phyloP scores from a whole-genome alignment of 192 early-diverging fungal genomes.

The Chytriomyces confervae region DNA sequence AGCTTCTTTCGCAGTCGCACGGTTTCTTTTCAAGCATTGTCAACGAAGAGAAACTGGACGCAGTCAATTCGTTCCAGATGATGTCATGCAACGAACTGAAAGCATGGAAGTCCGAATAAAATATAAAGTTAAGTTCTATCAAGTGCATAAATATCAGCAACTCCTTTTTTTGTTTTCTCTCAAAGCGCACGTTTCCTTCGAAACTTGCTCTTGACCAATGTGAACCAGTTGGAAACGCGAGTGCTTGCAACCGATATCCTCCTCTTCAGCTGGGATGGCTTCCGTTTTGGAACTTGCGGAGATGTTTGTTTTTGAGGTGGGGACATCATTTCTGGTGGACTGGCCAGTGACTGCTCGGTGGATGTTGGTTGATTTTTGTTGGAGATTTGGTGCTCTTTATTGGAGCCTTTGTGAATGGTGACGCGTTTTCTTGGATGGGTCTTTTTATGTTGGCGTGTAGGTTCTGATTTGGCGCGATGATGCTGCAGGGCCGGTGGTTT shows the following conservation, averaged over 20 bases:
- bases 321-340: no score
- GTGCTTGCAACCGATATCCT: neutral
- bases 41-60: slow-evolving; percentile 62
- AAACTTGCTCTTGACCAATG: neutral
- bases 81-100: slow-evolving; percentile 72
- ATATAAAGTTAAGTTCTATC: neutral
- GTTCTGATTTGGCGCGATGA: no score
- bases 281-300: neutral
- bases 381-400: no score
- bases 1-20: slow-evolving; percentile 66
- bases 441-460: no score
- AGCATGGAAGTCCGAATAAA: slow-evolving; percentile 29
- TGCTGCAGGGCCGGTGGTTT: no score
- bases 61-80: slow-evolving; percentile 60
- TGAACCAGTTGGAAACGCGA: neutral
- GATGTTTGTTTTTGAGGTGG: no score
- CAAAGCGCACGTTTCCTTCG: neutral
- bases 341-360: no score
- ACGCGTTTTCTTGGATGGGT: no score
- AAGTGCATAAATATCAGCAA: neutral
- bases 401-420: no score
- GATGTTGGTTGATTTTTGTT: no score
- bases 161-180: neutral
- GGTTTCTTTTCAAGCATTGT: slow-evolving; percentile 63
- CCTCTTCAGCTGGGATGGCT: neutral